Evolutionary conservation across 495 filamentous ascomycete genomes (phyloP).

Genomic region (Cercophora sp.): DNA sequence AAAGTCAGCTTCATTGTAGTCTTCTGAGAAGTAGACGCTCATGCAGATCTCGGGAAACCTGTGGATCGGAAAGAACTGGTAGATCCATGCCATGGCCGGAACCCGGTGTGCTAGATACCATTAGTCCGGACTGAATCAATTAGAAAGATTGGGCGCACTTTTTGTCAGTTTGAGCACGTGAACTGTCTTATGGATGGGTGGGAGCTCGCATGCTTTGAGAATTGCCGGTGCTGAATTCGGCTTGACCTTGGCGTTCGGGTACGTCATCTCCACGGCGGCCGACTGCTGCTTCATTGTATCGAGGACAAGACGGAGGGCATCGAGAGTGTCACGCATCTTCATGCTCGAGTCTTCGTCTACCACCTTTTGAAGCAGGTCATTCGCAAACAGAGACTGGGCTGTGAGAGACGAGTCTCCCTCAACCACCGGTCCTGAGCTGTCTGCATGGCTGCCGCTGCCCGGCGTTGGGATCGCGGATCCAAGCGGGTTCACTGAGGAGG

Average conservation of each 20-base stretch:
- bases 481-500: background rate
- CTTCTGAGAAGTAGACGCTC: constrained; percentile 53
- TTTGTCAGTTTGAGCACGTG: constrained; percentile 18
- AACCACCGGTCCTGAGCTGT: constrained; percentile 33
- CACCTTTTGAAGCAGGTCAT: constrained; percentile 54
- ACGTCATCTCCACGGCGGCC: constrained; percentile 20
- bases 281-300: constrained; percentile 35
- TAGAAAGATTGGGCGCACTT: no score
- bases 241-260: constrained; percentile 12
- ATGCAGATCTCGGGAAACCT: constrained; percentile 53
- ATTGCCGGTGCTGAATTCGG: background rate
- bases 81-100: constrained; percentile 29
- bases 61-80: constrained; percentile 39
- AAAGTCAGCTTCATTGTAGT: constrained; percentile 47
- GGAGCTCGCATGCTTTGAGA: constrained; percentile 17
- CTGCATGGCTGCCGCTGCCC: background rate
- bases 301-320: constrained; percentile 51
- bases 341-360: constrained; percentile 41
- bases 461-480: background rate
- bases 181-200: constrained; percentile 17
- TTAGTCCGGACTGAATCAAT: no score
- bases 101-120: background rate
- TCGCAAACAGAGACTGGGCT: constrained; percentile 59
- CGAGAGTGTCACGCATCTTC: constrained; percentile 52
- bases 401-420: constrained; percentile 58